A percentile compares a stretch with the other conserved stretches of the same genome.
Evolutionary conservation across 305 asterid species (phyloP).

Genomic region (Lippia alba): DNA sequence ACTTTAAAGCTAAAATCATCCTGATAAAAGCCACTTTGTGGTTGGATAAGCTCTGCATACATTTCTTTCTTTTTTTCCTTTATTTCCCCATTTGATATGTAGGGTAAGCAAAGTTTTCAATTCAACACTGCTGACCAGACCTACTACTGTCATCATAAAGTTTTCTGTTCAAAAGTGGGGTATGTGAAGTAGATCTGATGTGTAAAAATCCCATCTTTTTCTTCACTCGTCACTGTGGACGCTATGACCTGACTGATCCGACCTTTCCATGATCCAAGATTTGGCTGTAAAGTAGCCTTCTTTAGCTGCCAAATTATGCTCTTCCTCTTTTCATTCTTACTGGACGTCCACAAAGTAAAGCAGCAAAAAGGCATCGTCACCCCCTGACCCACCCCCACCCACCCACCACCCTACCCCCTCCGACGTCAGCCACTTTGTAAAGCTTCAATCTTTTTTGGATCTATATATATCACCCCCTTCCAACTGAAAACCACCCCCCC

Average conservation of each 20-base stretch:
- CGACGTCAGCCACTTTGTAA: constrained; percentile 41
- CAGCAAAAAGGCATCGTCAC: constrained; percentile 40
- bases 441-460: constrained; percentile 19
- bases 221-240: constrained; percentile 34
- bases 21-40: constrained; percentile 35
- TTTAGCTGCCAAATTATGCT: constrained; percentile 36
- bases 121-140: constrained; percentile 18
- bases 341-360: constrained; percentile 47
- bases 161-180: constrained; percentile 18
- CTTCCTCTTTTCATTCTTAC: constrained; percentile 52
- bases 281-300: constrained; percentile 46
- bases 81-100: constrained; percentile 25
- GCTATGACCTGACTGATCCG: too few species aligned
- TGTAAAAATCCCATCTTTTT: constrained; percentile 42
- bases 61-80: not conserved
- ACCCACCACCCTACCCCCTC: too few species aligned
- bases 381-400: constrained; percentile 23
- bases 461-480: constrained; percentile 38
- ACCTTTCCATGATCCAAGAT: constrained; percentile 38
- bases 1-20: constrained; percentile 23
- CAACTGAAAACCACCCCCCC: constrained; percentile 40
- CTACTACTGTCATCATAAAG: constrained; percentile 39
- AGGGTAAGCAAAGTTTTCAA: constrained; percentile 23
- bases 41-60: constrained; percentile 41
- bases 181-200: constrained; percentile 43